These are phyloP conservation scores for Venturia oleaginea DNA, from an alignment of 2,329 filamentous ascomycete genomes.

Conservation along the genomic window DNA sequence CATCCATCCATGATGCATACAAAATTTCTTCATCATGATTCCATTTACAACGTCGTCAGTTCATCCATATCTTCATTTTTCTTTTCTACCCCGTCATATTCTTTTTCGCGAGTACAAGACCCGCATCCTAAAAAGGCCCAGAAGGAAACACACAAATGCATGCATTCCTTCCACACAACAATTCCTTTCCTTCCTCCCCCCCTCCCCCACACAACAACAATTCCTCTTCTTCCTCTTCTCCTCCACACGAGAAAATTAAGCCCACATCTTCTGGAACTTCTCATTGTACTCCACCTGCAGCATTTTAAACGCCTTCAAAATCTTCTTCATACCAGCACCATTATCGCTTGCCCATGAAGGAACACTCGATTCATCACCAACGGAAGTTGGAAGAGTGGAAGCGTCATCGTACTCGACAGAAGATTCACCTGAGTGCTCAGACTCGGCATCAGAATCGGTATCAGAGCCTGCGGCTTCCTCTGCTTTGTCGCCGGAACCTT, in stretches of 20 bases:
- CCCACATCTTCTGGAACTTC: conserved; percentile 55
- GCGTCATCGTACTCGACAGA: conserved; percentile 18
- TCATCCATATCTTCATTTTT: too few species aligned
- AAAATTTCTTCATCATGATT: too few species aligned
- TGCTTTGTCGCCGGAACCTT: conserved; percentile 42
- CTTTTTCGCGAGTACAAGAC: too few species aligned
- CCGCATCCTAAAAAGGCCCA: too few species aligned
- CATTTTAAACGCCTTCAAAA: conserved; percentile 50
- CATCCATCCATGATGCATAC: too few species aligned
- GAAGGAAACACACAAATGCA: too few species aligned
- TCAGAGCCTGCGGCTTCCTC: conserved; percentile 35
- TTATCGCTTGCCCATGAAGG: conserved; percentile 33
- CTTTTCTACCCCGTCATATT: too few species aligned
- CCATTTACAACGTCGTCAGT: too few species aligned
- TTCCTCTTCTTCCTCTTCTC: not conserved
- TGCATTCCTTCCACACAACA: too few species aligned
- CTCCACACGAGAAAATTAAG: conserved; percentile 26
- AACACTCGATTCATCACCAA: conserved; percentile 17
- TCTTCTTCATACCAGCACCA: conserved; percentile 42
- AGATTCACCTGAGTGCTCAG: conserved; percentile 17
- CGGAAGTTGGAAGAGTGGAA: conserved; percentile 15
- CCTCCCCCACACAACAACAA: too few species aligned
- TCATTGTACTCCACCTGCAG: conserved; percentile 52
- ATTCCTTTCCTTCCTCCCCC: too few species aligned
- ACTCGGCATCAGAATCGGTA: conserved; percentile 18